These are phyloP conservation scores for Debaryomyces robertsiae DNA, from an alignment of 1,139 yeast species.

Conservation along the genomic window DNA sequence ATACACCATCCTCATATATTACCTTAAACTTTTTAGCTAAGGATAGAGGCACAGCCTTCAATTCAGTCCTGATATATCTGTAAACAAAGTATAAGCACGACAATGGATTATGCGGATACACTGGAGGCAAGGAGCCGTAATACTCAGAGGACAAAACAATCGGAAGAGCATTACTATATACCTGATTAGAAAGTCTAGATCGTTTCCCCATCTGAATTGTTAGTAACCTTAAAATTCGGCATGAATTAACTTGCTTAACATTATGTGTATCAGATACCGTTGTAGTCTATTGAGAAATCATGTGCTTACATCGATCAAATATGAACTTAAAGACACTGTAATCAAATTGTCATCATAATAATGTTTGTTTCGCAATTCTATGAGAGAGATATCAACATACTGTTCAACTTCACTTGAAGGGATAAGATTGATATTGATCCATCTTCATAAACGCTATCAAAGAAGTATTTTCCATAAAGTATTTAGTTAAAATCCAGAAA, in stretches of 20 bases:
- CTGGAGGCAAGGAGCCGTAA: conserved; percentile 45
- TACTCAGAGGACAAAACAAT: conserved; percentile 38
- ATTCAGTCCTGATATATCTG: conserved; percentile 29
- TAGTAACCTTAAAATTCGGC: conserved; percentile 15
- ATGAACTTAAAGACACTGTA: conserved; percentile 57
- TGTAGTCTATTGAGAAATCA: conserved; percentile 95
- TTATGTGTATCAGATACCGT: conserved; percentile 87
- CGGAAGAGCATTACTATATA: conserved; percentile 52
- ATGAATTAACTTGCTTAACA: conserved; percentile 1
- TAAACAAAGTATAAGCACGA: conserved; percentile 55
- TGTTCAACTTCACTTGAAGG: not conserved
- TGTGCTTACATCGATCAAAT: conserved; percentile 67
- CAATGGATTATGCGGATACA: conserved; percentile 58
- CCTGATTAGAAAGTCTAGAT: conserved; percentile 28
- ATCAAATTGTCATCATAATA: conserved; percentile 47
- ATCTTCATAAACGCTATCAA: conserved; percentile 1
- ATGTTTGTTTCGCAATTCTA: not conserved
- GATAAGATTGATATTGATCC: not conserved
- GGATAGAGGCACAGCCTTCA: conserved; percentile 31
- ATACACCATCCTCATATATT: conserved; percentile 34
- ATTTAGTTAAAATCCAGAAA: not conserved
- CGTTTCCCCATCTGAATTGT: conserved; percentile 27
- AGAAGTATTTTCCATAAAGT: not conserved
- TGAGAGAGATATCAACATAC: conserved; percentile 1
- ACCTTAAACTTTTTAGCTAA: conserved; percentile 26